Base-by-base conservation (phyloP, 495 filamentous ascomycete species). In the Penicillium canariense region DNA sequence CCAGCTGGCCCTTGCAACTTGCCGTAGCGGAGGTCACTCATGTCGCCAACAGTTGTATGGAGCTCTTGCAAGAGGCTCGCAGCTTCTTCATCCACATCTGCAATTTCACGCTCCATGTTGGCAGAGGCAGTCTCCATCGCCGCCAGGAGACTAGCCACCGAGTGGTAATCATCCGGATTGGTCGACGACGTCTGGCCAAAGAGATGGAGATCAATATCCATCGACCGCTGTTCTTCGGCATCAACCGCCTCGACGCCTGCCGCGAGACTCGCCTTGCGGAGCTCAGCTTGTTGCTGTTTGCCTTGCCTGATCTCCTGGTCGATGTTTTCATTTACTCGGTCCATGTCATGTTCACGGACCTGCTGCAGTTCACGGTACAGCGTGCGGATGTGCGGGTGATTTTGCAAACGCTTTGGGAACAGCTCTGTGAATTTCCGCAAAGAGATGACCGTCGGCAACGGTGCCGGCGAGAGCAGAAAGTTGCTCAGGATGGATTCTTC, bases 21-120 rank as follows among this genome's bases (percentile, higher is more conserved):
- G 31, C 90, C 89, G 61, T 93, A 94, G 39, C 88, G 85, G 25
- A 95, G 78, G 64, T 94, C 90, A 63, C 89, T 93, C 73, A 96
- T 68, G 40, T 83, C 82, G 25, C 85, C 85, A 28, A 91, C 81
- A 1, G 80, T 85, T 28, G 77, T 72, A 52, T 78, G 77, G 39
- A 91, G 78, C 31, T 84, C 78, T 9, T 78, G 74, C 26, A 91
- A 66, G 11, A 91, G 71, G 3, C 58, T 55, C 0, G 80, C 74
- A 30, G 87, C 83, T 55, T 93, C 84, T 47, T 78, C 65, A 57
- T 90, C 86, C 25, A 90, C 69, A 23, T 64, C 72, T 46, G 72
- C 67, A 54, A 90, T 81, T 52, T 93, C 86, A 17, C 68, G 76
- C 64, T 92, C 86, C 25, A 94, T 71, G 60, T 81, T 80, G 17